These are phyloP conservation scores for Schizochytrium sp. DNA, from an alignment of 108 stramenopile species.

Conservation along the genomic window DNA sequence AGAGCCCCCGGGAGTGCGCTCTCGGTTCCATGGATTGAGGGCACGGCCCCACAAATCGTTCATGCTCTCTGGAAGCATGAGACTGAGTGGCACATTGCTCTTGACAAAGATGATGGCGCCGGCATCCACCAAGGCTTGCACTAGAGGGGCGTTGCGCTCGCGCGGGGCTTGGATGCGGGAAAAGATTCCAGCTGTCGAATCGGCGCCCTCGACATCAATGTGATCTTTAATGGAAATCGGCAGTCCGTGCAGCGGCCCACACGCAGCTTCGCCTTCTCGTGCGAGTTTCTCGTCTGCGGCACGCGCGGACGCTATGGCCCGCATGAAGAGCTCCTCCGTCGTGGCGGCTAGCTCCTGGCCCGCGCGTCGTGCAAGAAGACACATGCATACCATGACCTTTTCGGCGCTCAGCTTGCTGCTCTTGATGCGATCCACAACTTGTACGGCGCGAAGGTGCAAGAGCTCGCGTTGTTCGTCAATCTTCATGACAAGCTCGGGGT, in stretches of 20 bases:
- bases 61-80: slow-evolving; percentile 42
- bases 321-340: slow-evolving; percentile 43
- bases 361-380: background rate
- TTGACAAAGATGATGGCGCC: slow-evolving; percentile 46
- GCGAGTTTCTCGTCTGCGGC: slow-evolving; percentile 14
- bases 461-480: background rate
- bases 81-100: slow-evolving; percentile 38
- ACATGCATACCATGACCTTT: background rate
- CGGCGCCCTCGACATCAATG: slow-evolving; percentile 29
- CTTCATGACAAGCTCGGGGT: background rate
- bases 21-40: slow-evolving; percentile 36
- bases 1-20: slow-evolving; percentile 41
- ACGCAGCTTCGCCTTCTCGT: background rate
- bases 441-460: background rate
- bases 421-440: background rate
- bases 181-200: slow-evolving; percentile 3
- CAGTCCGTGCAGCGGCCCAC: slow-evolving; percentile 30
- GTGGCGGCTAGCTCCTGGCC: slow-evolving; percentile 21
- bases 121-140: slow-evolving; percentile 32
- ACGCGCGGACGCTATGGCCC: slow-evolving; percentile 24
- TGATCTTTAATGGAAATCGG: slow-evolving; percentile 41
- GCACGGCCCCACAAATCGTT: slow-evolving; percentile 38
- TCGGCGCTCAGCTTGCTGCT: background rate
- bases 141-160: slow-evolving; percentile 37
- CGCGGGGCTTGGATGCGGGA: background rate